Evolutionary conservation across 306 rosid genomes (phyloP).

Genomic region (Abrus pulchellus): DNA sequence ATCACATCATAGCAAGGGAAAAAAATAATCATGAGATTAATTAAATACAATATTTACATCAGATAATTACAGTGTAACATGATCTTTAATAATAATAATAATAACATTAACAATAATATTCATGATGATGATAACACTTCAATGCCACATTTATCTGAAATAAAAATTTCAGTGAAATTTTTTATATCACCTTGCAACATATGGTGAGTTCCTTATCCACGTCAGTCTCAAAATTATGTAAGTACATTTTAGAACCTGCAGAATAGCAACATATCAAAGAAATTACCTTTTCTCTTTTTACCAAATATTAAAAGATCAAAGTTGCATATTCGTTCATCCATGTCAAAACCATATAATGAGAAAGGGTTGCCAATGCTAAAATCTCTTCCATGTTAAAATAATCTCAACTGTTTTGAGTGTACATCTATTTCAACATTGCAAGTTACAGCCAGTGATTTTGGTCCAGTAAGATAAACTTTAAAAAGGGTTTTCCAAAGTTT

Average conservation of each 20-base stretch:
- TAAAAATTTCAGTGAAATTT: slow-evolving; percentile 14
- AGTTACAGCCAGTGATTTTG: slow-evolving; percentile 23
- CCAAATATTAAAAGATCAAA: slow-evolving; percentile 27
- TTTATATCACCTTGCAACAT: slow-evolving; percentile 68
- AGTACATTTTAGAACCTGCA: slow-evolving; percentile 80
- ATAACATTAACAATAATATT: neutral
- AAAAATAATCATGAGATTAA: neutral
- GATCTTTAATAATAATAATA: neutral
- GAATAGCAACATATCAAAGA: slow-evolving; percentile 17
- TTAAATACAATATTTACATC: slow-evolving; percentile 32
- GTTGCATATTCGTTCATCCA: slow-evolving; percentile 24
- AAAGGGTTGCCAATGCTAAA: slow-evolving; percentile 28
- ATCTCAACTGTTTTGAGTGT: slow-evolving; percentile 10
- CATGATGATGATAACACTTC: neutral
- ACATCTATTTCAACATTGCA: slow-evolving; percentile 21
- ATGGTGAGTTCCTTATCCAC: slow-evolving; percentile 91
- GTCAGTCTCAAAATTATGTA: slow-evolving; percentile 70
- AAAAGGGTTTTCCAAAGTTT: slow-evolving; percentile 12
- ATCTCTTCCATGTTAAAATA: slow-evolving; percentile 20
- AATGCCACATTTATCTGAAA: slow-evolving; percentile 39
- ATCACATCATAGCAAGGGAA: neutral
- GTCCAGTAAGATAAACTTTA: slow-evolving; percentile 21
- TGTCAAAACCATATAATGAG: slow-evolving; percentile 28
- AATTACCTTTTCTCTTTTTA: neutral
- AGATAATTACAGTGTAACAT: slow-evolving; percentile 25